Base-by-base conservation (phyloP, 1,284 basidiomycete genomes). In the Tylopilus sp. region DNA sequence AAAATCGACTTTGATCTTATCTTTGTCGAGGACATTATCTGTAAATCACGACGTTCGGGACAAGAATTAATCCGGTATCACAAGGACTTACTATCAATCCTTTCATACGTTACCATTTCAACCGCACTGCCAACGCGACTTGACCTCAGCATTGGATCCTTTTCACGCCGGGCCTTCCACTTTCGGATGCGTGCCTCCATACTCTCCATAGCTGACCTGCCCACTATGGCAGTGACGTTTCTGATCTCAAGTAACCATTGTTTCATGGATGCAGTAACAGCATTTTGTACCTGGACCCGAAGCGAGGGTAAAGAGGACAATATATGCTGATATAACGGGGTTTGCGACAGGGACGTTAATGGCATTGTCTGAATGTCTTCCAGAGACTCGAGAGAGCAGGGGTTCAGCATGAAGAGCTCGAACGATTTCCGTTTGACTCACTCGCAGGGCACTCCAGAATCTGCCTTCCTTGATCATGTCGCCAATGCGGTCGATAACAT, bases 201-300 rank as follows among this genome's bases (percentile, higher is more conserved):
- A 18, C 85, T 83, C 56, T 97, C 93, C 30, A 97, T 78, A 0
- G 96, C 96, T 6, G 94, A 77, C 54, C 79, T 80, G 2, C 97
- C 97, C 2, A 99, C 89, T 41, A 89, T 81, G 1, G 86, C 82
- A 49, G 89, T 91, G 52, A 90, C 82, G 59, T 97, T 94, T 45
- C 97, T 77, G 48, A 98, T 94, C 60, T 98, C 93, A 46, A 96
- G 84, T 23, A 99, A 73, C 97, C 97, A 99, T 54, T 97, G 89
- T 67, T 98, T 99, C 74, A 94, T 89, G 8, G 94, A 92, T 0
- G 92, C 88, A 1, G 91, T 96, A 2, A 99, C 97, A 0, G 91
- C 89, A 59, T 91, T 87, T 65, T 95, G 92, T 63, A 99, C 91
- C 57, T 93, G 89, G 18, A 78, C 74, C 8, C 94, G 86, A 41